These are phyloP conservation scores for Groenewaldozyma auringiensis DNA, from an alignment of 1,139 yeast genomes.

Conservation along the genomic window DNA sequence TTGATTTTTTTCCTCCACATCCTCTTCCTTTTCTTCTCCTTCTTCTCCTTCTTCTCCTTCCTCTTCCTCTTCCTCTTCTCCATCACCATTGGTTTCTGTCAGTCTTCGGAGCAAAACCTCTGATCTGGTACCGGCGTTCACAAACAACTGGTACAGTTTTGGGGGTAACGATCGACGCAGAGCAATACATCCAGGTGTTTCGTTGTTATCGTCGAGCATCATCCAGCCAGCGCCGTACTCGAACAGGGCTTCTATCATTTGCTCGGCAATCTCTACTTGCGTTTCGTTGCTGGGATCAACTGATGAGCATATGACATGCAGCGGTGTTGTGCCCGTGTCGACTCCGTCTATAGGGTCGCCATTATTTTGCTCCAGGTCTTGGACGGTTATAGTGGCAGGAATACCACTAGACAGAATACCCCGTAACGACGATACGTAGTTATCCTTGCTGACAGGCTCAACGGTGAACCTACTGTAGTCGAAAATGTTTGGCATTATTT, in stretches of 20 bases:
- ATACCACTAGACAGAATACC: conserved; percentile 51
- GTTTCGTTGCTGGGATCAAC: conserved; percentile 28
- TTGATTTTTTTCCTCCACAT: conserved; percentile 23
- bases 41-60: too few species aligned
- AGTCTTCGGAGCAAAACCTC: conserved; percentile 73
- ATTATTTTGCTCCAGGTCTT: conserved; percentile 47
- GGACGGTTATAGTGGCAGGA: conserved; percentile 76
- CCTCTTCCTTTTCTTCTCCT: conserved; percentile 27
- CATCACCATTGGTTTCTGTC: conserved; percentile 50
- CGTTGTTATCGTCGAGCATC: conserved; percentile 49
- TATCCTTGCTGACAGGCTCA: conserved; percentile 46
- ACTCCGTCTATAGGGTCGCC: conserved; percentile 12
- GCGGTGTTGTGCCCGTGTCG: conserved; percentile 64
- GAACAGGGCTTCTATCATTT: conserved; percentile 58
- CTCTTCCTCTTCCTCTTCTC: conserved; percentile 31
- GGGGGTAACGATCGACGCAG: conserved; percentile 28
- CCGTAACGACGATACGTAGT: conserved; percentile 40
- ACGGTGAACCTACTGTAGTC: conserved; percentile 50
- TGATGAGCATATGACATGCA: conserved; percentile 48
- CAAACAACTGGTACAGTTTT: conserved; percentile 43
- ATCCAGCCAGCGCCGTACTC: conserved; percentile 92
- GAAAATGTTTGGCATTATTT: too few species aligned
- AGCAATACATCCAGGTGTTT: conserved; percentile 66
- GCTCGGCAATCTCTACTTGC: conserved; percentile 42
- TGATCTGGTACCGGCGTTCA: conserved; percentile 86